These are phyloP conservation scores for Penicillium taxi DNA, from an alignment of 495 filamentous ascomycete species.

Conservation along the genomic window DNA sequence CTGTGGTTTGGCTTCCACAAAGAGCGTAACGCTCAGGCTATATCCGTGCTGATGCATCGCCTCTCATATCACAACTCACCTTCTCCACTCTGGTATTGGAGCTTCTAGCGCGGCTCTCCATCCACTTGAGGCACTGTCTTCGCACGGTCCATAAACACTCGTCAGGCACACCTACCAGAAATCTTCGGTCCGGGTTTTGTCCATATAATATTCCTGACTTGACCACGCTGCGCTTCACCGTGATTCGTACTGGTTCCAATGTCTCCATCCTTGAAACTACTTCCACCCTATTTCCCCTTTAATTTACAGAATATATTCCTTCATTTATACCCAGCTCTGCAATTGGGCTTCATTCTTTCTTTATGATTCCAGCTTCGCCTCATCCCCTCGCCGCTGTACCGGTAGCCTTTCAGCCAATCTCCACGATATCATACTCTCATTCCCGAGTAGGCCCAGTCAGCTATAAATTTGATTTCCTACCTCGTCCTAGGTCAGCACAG, in stretches of 20 bases:
- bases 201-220: constrained; percentile 10
- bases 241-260: constrained; percentile 5
- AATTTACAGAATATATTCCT: no score
- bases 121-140: constrained; percentile 17
- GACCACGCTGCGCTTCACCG: constrained; percentile 15
- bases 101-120: constrained; percentile 23
- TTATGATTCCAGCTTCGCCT: constrained; percentile 32
- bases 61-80: constrained; percentile 5
- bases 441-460: constrained; percentile 28
- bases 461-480: constrained; percentile 31
- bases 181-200: constrained; percentile 5
- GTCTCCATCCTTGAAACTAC: background rate
- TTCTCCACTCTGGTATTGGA: constrained; percentile 15
- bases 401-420: constrained; percentile 27
- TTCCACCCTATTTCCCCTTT: background rate
- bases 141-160: constrained; percentile 11
- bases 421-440: constrained; percentile 24
- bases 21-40: constrained; percentile 6
- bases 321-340: constrained; percentile 1
- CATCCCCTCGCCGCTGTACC: constrained; percentile 28
- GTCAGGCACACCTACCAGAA: constrained; percentile 20
- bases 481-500: constrained; percentile 39
- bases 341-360: constrained; percentile 9
- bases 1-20: constrained; percentile 6
- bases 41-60: constrained; percentile 10